Evolutionary conservation across 2,329 filamentous ascomycete species (phyloP).

Genomic region (Microdochium bolleyi): DNA sequence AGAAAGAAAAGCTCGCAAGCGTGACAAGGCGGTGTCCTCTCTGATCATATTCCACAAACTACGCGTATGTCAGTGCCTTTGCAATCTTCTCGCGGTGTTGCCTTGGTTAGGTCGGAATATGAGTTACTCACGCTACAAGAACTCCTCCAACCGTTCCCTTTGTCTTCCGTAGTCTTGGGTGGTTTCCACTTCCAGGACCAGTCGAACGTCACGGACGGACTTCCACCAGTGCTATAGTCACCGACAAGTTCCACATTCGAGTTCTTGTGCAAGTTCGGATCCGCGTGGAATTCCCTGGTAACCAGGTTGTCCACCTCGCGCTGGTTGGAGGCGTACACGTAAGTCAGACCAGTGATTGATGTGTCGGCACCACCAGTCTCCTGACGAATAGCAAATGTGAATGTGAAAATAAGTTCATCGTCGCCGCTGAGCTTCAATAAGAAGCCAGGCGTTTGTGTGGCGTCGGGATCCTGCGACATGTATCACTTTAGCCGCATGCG

Average conservation of each 20-base stretch:
- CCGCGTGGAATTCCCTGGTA: constrained; percentile 90
- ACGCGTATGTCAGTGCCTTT: constrained; percentile 13
- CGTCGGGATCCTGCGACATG: constrained; percentile 67
- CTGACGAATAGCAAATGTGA: constrained; percentile 74
- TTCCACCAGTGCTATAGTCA: constrained; percentile 80
- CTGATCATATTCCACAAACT: constrained; percentile 97
- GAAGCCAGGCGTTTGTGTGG: constrained; percentile 56
- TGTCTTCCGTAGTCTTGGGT: constrained; percentile 73
- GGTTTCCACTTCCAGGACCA: constrained; percentile 98
- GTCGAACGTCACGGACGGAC: constrained; percentile 75
- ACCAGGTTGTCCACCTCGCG: constrained; percentile 90
- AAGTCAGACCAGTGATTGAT: constrained; percentile 80
- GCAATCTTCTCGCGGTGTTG: background rate
- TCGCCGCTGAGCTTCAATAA: constrained; percentile 82
- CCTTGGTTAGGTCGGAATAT: background rate
- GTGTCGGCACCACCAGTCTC: constrained; percentile 59
- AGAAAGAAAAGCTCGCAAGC: constrained; percentile 89
- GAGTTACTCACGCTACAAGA: constrained; percentile 67
- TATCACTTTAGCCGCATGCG: constrained; percentile 8
- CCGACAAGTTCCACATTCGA: constrained; percentile 93
- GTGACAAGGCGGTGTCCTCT: constrained; percentile 83
- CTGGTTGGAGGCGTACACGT: constrained; percentile 77
- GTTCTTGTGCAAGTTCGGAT: constrained; percentile 96
- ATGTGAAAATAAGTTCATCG: constrained; percentile 88
- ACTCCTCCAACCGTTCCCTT: constrained; percentile 88